Evolutionary conservation across 345 rosid genomes (phyloP), one percentile per base, ranked within the genome.

Genomic region (Gossypium sturtianum): DNA sequence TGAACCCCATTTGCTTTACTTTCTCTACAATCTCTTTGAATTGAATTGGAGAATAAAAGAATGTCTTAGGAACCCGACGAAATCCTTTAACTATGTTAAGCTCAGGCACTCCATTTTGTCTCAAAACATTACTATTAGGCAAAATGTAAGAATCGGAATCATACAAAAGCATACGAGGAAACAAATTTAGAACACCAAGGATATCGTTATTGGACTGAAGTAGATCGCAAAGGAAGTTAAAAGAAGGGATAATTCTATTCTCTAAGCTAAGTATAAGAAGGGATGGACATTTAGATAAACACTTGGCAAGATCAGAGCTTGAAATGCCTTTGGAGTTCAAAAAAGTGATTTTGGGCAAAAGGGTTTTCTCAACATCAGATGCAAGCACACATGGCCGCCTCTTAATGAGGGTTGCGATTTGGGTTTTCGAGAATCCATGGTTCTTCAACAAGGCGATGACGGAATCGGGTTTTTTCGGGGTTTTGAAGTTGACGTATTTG

Each of bases 341-440:
- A 34, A 62, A 62, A 12, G 75, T 56, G 2, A 80, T 15, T 25
- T 83, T 83, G 57, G 83, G 80, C 78, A 77, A 66, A 70, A 83
- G 66, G 47, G 47, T 62, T 62, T 62, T 62, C 66, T 62, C 66
- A 34, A 3, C 47, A 34, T 2, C 3, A 38, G 45, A 62, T 34
- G 19, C 15, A 9, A 62, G 66, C 22, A 62, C 2, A 62, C 47
- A 1, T 0, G 47, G 47, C 10, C 11, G 0, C 66, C 3, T 34
- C 22, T 9, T 16, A 2, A 62, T 17, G 6, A 34, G 19, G 5
- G 7, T 16, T 34, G 66, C 6, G 12, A 34, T 34, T 34, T 62
- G 66, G 44, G 47, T 38, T 62, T 62, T 17, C 12, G 47, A 15
- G 66, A 62, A 62, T 34, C 66, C 47, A 8, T 62, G 66, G 22